phyloP scores from a whole-genome alignment of 2,329 filamentous ascomycete genomes.

The Arthroderma sp. region DNA sequence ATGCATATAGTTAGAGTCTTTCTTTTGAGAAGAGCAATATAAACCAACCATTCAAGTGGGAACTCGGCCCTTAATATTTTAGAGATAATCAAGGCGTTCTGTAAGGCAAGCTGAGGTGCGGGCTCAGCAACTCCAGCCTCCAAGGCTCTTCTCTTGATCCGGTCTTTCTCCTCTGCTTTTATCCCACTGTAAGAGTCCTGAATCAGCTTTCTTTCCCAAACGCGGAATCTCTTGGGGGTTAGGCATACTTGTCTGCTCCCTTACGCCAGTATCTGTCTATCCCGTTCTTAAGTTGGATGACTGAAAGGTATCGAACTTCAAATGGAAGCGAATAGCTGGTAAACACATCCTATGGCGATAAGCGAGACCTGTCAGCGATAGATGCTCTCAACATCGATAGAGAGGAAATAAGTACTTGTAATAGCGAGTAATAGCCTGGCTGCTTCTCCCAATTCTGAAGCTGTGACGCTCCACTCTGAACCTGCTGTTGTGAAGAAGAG shows the following conservation, averaged over 20 bases:
- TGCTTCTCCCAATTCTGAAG: slow-evolving; percentile 59
- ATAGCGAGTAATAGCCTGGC: slow-evolving; percentile 52
- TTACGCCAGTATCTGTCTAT: slow-evolving; percentile 91
- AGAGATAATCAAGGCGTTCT: slow-evolving; percentile 76
- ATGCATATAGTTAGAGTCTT: slow-evolving; percentile 7
- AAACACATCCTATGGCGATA: slow-evolving; percentile 56
- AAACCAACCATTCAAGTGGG: slow-evolving; percentile 61
- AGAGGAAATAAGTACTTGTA: slow-evolving; percentile 45
- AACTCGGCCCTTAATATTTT: slow-evolving; percentile 87
- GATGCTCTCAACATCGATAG: background rate
- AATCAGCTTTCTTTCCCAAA: background rate
- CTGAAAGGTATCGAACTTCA: slow-evolving; percentile 73
- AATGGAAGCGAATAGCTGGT: slow-evolving; percentile 64
- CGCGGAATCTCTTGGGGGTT: background rate
- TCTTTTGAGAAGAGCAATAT: background rate
- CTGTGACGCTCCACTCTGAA: slow-evolving; percentile 56
- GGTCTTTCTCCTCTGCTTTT: slow-evolving; percentile 57
- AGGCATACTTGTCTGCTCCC: slow-evolving; percentile 52
- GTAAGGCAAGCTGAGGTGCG: slow-evolving; percentile 62
- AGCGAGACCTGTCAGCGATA: background rate
- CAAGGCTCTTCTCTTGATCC: slow-evolving; percentile 63
- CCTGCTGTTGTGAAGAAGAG: slow-evolving; percentile 52
- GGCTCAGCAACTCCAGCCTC: slow-evolving; percentile 66
- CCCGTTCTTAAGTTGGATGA: slow-evolving; percentile 93
- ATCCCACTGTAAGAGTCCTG: slow-evolving; percentile 38